Evolutionary conservation across 192 early-diverging fungal genomes (phyloP), one percentile per base, ranked within the genome.

Genomic region (Coemansia sp.): DNA sequence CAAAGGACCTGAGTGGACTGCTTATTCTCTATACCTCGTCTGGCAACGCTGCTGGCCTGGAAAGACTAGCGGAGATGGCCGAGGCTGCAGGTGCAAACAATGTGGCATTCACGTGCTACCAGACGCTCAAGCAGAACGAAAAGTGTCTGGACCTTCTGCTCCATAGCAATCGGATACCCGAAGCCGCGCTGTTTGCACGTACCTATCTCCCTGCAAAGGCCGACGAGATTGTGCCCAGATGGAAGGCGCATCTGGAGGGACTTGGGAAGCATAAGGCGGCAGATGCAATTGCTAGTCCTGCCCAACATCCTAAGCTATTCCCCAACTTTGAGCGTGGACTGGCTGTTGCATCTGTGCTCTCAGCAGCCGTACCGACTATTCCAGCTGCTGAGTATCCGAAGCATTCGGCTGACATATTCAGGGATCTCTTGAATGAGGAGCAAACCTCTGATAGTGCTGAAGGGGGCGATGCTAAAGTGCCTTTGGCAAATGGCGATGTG

Each of bases 171-270:
- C 92, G 98, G 54, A 85, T 95, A 41, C 91, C 97, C 9, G 98
- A 99, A 75, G 98, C 98, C 1, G 95, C 97, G 26, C 86, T 97
- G 75, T 88, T 98, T 79, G 95, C 95, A 2, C 86, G 93, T 49
- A 90, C 98, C 1, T 93, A 97, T 71, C 72, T 90, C 52, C 98
- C 98, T 12, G 86, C 82, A 63, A 85, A 92, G 44, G 87, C 92
- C 37, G 85, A 88, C 13, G 80, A 82, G 56, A 81, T 89, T 43
- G 86, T 93, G 50, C 81, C 88, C 71, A 81, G 89, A 56, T 98
- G 96, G 97, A 93, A 91, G 73, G 83, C 87, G 62, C 79, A 69
- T 50, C 86, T 99, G 38, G 79, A 85, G 26, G 86, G 85, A 53
- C 70, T 75, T 15, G 87, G 86, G 74, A 92, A 91, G 74, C 84